Base-by-base conservation (phyloP, 257 asterid genomes). In the Gentiana straminea region DNA sequence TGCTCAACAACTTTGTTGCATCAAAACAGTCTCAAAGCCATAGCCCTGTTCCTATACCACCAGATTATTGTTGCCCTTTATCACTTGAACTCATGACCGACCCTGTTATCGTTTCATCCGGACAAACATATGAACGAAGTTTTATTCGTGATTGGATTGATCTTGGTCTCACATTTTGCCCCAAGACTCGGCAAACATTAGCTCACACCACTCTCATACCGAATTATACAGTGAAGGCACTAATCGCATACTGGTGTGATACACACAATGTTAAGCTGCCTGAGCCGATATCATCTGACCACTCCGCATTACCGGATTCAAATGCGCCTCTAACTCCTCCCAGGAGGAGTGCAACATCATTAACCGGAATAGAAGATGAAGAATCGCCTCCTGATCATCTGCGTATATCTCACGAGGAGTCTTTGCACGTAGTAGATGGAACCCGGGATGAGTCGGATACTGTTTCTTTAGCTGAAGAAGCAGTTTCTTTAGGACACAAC, bases 61-160 rank as follows among this genome's bases (percentile, higher is more conserved):
- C 74, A 15, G 78, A 73, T 61, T 73, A 68, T 46, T 73, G 78
- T 15, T 73, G 79, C 50, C 75, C 79, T 44, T 63, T 69, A 55
- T 73, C 79, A 13, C 72, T 73, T 49, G 79, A 69, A 57, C 74
- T 73, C 65, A 69, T 73, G 79, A 69, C 69, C 5, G 79, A 73
- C 61, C 75, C 79, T 3, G 75, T 69, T 35, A 73, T 69, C 57
- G 75, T 73, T 55, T 54, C 75, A 60, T 61, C 79, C 37, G 79
- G 79, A 62, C 75, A 73, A 61, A 73, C 79, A 12, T 73, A 65
- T 58, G 75, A 73, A 34, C 75, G 75, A 48, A 75, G 58, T 5
- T 73, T 45, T 60, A 69, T 69, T 13, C 57, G 60, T 61, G 58
- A 64, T 13, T 69, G 79, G 79, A 64, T 73, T 68, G 75, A 73